phyloP scores from a whole-genome alignment of 352 stramenopile species.

The Phytophthora parvispora region DNA sequence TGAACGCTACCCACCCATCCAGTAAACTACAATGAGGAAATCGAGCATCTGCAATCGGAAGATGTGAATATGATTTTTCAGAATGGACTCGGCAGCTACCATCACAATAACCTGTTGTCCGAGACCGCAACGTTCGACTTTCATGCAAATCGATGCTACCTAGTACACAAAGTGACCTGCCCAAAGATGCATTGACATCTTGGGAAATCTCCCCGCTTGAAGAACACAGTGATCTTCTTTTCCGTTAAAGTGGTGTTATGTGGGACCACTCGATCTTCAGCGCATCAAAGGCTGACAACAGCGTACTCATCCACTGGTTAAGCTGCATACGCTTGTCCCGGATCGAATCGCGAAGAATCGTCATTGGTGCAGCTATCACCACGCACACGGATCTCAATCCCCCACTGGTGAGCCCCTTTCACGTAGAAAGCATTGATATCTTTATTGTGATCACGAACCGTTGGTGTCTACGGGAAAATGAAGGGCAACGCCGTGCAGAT shows the following conservation, averaged over 20 bases:
- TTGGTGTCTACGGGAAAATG: neutral
- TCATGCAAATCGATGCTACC: too few species aligned
- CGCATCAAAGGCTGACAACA: neutral
- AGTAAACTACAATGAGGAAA: too few species aligned
- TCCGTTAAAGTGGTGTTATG: neutral
- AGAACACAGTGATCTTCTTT: neutral
- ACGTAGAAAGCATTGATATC: neutral
- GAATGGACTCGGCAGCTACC: too few species aligned
- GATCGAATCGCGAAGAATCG: neutral
- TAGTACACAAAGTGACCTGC: neutral
- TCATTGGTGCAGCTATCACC: neutral
- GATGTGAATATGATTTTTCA: too few species aligned
- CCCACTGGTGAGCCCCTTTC: neutral
- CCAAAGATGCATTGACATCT: neutral
- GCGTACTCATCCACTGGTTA: neutral
- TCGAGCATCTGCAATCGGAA: too few species aligned
- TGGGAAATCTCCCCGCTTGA: neutral
- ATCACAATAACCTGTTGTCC: too few species aligned
- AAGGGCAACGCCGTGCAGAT: neutral
- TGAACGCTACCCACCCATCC: too few species aligned
- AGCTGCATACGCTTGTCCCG: neutral
- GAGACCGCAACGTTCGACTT: too few species aligned
- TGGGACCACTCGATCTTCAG: neutral
- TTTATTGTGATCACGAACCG: neutral
- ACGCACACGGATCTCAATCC: neutral